Evolutionary conservation across 345 rosid species (phyloP).

Genomic region (Eucalyptus guilfoylei): DNA sequence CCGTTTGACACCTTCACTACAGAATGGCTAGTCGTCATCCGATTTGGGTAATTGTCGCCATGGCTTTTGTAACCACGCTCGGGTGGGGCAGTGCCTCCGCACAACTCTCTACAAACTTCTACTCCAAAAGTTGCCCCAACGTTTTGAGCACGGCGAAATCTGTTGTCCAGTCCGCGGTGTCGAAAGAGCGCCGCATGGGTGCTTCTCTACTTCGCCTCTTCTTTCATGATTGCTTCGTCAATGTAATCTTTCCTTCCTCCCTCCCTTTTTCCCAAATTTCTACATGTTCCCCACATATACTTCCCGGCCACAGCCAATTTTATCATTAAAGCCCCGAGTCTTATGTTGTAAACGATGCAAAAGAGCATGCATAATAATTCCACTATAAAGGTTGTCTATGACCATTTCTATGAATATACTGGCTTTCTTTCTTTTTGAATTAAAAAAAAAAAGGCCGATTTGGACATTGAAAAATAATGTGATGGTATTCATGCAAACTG

Average conservation of each 20-base stretch:
- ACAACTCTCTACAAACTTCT: slow-evolving; percentile 62
- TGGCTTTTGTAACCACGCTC: not conserved
- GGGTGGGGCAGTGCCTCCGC: slow-evolving; percentile 5
- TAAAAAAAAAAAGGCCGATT: not conserved
- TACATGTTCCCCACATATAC: not conserved
- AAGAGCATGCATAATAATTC: not conserved
- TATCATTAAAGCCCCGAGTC: not conserved
- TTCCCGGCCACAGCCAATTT: not conserved
- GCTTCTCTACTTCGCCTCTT: slow-evolving; percentile 77
- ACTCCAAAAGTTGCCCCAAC: slow-evolving; percentile 61
- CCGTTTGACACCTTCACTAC: not conserved
- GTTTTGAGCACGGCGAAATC: slow-evolving; percentile 39
- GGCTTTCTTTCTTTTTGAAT: not conserved
- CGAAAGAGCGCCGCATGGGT: slow-evolving; percentile 45
- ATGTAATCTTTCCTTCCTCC: slow-evolving; percentile 18
- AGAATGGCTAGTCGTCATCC: not conserved
- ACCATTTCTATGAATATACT: not conserved
- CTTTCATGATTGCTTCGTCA: slow-evolving; percentile 94
- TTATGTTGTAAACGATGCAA: not conserved
- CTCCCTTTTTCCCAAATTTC: not conserved
- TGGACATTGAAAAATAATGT: not conserved
- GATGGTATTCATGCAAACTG: not conserved
- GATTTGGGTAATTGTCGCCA: not conserved
- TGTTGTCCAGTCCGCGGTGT: slow-evolving; percentile 39
- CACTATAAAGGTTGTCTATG: not conserved